phyloP scores from a whole-genome alignment of 192 early-diverging fungal species.

The Geranomyces michiganensis region DNA sequence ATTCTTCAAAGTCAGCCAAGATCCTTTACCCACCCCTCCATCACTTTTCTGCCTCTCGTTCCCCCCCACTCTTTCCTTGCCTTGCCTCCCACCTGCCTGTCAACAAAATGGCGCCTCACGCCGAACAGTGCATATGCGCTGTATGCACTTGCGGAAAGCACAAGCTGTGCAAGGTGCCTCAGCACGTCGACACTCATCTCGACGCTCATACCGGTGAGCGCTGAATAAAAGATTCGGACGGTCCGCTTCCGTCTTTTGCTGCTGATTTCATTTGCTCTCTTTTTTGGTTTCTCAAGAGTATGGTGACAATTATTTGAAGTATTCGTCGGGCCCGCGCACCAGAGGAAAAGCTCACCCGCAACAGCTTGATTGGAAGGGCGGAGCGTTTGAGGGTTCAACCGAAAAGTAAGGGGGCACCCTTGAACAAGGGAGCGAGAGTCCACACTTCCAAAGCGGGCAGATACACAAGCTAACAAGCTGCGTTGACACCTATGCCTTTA shows the following conservation, averaged over 20 bases:
- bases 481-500: too few species aligned
- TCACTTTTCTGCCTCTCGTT: too few species aligned
- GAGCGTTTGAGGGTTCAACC: conserved; percentile 47
- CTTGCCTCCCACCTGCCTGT: too few species aligned
- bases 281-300: conserved; percentile 39
- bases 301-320: conserved; percentile 47
- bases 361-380: conserved; percentile 45
- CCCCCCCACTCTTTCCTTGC: too few species aligned
- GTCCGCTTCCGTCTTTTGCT: too few species aligned
- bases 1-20: too few species aligned
- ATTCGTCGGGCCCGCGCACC: conserved; percentile 25
- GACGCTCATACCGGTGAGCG: conserved; percentile 40
- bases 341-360: conserved; percentile 46
- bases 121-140: conserved; percentile 36
- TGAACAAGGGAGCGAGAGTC: too few species aligned
- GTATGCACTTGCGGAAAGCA: conserved; percentile 47
- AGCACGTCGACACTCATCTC: conserved; percentile 30
- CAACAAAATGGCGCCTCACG: conserved; percentile 2
- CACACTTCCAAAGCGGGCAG: too few species aligned
- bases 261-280: not conserved
- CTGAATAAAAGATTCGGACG: conserved; percentile 13
- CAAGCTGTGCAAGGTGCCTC: conserved; percentile 39
- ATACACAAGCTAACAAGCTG: too few species aligned
- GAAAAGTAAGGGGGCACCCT: conserved; percentile 58
- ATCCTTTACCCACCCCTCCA: too few species aligned